Evolutionary conservation across 805 yeast genomes (phyloP).

Genomic region (Candida xyloterini): DNA sequence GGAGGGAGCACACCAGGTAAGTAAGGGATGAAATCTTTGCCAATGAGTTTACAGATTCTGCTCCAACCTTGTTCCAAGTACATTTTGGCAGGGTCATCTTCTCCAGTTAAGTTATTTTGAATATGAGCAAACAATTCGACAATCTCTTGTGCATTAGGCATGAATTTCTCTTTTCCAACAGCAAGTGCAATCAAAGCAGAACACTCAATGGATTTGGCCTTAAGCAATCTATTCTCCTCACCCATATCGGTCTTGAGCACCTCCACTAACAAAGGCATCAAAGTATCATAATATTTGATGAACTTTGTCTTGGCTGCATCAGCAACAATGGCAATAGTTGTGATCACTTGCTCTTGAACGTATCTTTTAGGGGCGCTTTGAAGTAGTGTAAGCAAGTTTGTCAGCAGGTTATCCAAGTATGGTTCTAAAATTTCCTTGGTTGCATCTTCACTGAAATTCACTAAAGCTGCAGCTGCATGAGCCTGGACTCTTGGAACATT

Average conservation of each 20-base stretch:
- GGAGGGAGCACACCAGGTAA: slow-evolving; percentile 87
- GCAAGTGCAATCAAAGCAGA: slow-evolving; percentile 92
- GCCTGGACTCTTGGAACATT: slow-evolving; percentile 93
- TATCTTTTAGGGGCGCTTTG: slow-evolving; percentile 80
- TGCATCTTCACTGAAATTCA: slow-evolving; percentile 92
- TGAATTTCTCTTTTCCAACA: slow-evolving; percentile 87
- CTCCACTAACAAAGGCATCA: slow-evolving; percentile 83
- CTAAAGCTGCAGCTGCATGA: slow-evolving; percentile 98
- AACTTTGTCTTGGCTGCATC: slow-evolving; percentile 92
- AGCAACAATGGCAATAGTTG: slow-evolving; percentile 95
- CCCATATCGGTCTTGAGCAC: slow-evolving; percentile 79
- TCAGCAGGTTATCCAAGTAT: slow-evolving; percentile 77
- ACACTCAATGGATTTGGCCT: slow-evolving; percentile 95
- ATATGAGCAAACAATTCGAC: slow-evolving; percentile 68
- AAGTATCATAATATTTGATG: slow-evolving; percentile 86
- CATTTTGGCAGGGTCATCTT: slow-evolving; percentile 86
- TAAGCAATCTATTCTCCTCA: slow-evolving; percentile 70
- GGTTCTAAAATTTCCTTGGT: slow-evolving; percentile 85
- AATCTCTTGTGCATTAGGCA: slow-evolving; percentile 69
- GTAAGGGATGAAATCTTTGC: slow-evolving; percentile 80
- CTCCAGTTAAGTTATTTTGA: slow-evolving; percentile 52
- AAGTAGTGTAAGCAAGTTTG: slow-evolving; percentile 68
- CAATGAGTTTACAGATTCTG: slow-evolving; percentile 81
- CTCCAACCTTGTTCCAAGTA: slow-evolving; percentile 96
- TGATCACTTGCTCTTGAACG: slow-evolving; percentile 95